Base-by-base conservation (phyloP, 2,329 filamentous ascomycete species). In the Stromatinia cepivora region DNA sequence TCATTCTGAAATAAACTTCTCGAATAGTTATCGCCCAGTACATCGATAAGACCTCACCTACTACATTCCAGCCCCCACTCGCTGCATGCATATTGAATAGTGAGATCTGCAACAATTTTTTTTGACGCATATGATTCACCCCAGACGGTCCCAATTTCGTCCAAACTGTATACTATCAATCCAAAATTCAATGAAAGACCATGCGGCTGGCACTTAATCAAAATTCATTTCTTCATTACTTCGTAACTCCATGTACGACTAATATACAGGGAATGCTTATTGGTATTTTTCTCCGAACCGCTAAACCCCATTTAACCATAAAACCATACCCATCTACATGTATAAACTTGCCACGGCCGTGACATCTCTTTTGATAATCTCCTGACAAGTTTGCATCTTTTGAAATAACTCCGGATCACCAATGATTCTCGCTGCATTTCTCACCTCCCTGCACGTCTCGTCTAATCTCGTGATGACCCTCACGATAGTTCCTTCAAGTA, bases 381-480 rank as follows among this genome's bases (percentile, higher is more conserved):
- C 95, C 85, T 98, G 94, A 74, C 94, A 96, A 72, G 89, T 89
- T 82, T 97, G 90, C 94, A 99, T 99, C 86, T 99, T 99, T 74
- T 90, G 88, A 80, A 97, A 97, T 74, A 99, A 82, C 69, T 90
- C 90, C 4, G 95, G 95, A 79, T 99, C 95, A 34, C 95, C 95
- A 74, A 99, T 94, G 73, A 99, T 92, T 74, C 95, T 87, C 39
- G 95, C 95, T 50, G 95, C 94, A 79, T 97, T 98, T 85, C 97
- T 97, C 69, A 98, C 95, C 81, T 99, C 95, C 61, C 95, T 86
- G 78, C 95, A 99, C 11, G 93, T 97, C 85, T 99, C 95, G 77
- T 99, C 95, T 70, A 99, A 83, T 36, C 95, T 84, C 54, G 93
- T 97, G 75, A 99, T 98, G 2, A 95, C 94, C 66, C 95, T 85